Evolutionary conservation across 768 basidiomycete genomes (phyloP), one percentile per base, ranked within the genome.

Genomic region (Mycena amicta): DNA sequence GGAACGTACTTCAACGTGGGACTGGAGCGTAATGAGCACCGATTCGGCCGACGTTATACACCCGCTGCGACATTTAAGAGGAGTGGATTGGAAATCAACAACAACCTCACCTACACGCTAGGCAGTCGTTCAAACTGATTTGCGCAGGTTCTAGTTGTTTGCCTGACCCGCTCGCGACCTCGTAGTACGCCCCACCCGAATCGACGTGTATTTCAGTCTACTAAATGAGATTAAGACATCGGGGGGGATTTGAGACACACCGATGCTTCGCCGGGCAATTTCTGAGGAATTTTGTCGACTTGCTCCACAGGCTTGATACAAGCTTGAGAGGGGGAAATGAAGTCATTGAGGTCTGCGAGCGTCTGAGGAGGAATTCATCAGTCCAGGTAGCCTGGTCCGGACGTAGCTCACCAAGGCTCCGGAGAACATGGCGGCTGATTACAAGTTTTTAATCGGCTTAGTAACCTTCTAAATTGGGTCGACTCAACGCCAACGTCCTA

Each of bases 41-140:
- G 94, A 96, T 78, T 99, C 96, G 23, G 96, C 96, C 37, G 96
- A 98, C 3, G 97, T 99, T 66, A 99, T 98, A 69, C 97, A 99
- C 2, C 97, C 97, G 59, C 96, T 97, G 50, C 43, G 26, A 12
- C 55, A 25, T 33, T 39, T 11, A 13, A 37, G 25, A 41, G 41
- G 50, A 52, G 47, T 46, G 23, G 53, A 40, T 31, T 25, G 5
- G 15, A 40, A 22, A 51, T 18, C 22, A 16, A 23, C 27, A 4
- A 25, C 11, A 3, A 40, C 77, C 88, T 52, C 68, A 93, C 95
- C 94, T 97, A 82, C 97, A 98, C 25, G 97, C 97, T 46, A 99
- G 80, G 75, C 97, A 99, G 70, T 99, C 97, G 64, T 97, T 98
- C 66, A 99, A 74, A 70, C 88, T 98, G 64, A 99, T 93, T 71